Percentiles rank a stretch among this genome's conserved stretches.
These are phyloP conservation scores for Solanum rostratum DNA, from an alignment of 257 asterid genomes.

Conservation along the genomic window DNA sequence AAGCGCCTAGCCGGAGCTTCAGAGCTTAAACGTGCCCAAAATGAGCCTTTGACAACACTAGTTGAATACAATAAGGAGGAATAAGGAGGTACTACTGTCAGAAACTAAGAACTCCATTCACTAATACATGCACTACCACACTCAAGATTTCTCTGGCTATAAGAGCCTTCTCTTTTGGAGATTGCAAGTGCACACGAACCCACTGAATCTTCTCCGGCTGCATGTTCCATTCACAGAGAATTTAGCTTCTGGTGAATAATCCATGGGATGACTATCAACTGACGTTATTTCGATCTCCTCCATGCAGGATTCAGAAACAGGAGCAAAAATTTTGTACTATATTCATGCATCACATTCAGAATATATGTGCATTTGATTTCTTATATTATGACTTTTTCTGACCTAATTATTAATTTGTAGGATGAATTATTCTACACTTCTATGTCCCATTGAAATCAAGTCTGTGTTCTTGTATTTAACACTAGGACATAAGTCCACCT, in stretches of 20 bases:
- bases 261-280: not conserved
- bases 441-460: not conserved
- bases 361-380: not conserved
- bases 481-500: not conserved
- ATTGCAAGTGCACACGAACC: not conserved
- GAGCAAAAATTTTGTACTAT: not conserved
- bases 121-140: not conserved
- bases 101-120: not conserved
- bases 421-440: not conserved
- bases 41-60: not conserved
- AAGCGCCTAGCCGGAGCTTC: not conserved
- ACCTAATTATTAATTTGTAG: not conserved
- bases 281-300: not conserved
- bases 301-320: not conserved
- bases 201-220: not conserved
- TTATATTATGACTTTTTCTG: not conserved
- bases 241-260: not conserved
- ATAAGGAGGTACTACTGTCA: not conserved
- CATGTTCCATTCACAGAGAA: not conserved
- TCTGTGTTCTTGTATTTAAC: not conserved
- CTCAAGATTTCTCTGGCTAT: not conserved
- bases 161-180: not conserved
- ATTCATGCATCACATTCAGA: not conserved
- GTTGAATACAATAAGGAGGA: not conserved
- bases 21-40: not conserved